phyloP scores from a whole-genome alignment of 441 rosid species.

The Kokia cookei region DNA sequence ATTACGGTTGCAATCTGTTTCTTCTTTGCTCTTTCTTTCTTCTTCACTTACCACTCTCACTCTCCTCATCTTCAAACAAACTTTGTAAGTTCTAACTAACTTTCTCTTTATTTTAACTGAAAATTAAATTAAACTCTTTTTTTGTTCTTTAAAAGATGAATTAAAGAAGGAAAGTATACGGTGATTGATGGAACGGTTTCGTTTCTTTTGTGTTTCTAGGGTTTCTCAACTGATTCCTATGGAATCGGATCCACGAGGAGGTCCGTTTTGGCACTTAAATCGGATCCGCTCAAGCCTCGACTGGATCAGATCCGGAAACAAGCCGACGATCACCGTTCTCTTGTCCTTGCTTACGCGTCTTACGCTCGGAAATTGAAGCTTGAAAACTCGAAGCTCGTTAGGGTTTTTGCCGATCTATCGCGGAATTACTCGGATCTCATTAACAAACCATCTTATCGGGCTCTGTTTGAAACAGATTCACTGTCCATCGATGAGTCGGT shows the following conservation, averaged over 20 bases:
- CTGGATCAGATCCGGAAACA: conserved; percentile 88
- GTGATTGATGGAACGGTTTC: not conserved
- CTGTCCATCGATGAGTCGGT: conserved; percentile 58
- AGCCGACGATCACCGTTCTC: conserved; percentile 82
- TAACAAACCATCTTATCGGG: conserved; percentile 53
- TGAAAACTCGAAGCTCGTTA: conserved; percentile 82
- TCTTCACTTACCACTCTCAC: conserved; percentile 43
- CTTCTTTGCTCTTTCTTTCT: conserved; percentile 47
- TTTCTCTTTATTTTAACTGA: not conserved
- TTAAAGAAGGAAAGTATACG: not conserved
- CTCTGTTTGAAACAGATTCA: conserved; percentile 58
- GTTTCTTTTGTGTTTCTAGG: conserved; percentile 27
- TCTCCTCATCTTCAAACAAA: conserved; percentile 32
- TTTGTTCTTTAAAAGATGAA: not conserved
- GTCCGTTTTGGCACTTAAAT: conserved; percentile 73
- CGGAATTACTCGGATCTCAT: conserved; percentile 78
- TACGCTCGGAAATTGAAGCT: conserved; percentile 96
- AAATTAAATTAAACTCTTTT: not conserved
- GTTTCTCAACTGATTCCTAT: conserved; percentile 22
- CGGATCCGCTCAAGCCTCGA: conserved; percentile 87
- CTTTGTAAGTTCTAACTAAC: conserved; percentile 32
- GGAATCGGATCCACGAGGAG: conserved; percentile 59
- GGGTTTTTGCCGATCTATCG: conserved; percentile 84
- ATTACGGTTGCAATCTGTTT: conserved; percentile 35
- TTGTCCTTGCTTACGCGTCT: conserved; percentile 77